Percentiles rank a stretch among this genome's conserved stretches.
These are phyloP conservation scores for Trichoderma reesei DNA, from an alignment of 495 filamentous ascomycete genomes.

Conservation along the genomic window DNA sequence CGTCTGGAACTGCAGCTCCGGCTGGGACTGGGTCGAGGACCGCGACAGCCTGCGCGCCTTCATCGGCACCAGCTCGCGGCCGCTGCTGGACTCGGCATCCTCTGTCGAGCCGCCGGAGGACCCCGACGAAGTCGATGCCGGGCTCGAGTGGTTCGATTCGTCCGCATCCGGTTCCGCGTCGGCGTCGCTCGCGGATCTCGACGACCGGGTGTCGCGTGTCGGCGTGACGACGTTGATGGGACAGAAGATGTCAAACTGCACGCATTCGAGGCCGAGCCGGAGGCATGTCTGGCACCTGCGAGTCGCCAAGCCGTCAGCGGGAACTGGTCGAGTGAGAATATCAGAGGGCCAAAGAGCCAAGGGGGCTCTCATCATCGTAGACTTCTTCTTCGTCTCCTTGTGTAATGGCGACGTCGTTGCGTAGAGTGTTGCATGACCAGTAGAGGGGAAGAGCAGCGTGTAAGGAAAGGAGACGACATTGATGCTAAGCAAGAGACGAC, in stretches of 20 bases:
- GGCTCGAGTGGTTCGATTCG: background rate
- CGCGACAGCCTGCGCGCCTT: background rate
- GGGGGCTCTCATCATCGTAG: background rate
- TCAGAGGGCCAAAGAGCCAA: background rate
- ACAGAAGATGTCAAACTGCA: conserved; percentile 7
- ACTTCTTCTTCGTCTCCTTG: no score
- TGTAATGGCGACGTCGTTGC: no score
- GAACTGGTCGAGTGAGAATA: background rate
- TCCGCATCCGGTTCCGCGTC: background rate
- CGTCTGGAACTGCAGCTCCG: background rate
- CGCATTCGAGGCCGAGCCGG: background rate
- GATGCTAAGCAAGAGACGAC: background rate
- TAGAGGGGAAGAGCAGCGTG: no score
- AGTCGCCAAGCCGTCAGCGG: background rate
- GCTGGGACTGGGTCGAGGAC: background rate
- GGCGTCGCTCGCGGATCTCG: background rate
- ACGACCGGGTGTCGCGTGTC: background rate
- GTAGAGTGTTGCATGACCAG: no score
- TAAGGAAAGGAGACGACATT: background rate
- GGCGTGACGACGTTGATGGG: conserved; percentile 6
- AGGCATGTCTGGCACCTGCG: background rate
- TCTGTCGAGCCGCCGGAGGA: background rate
- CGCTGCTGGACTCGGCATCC: background rate
- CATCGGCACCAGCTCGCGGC: no score
- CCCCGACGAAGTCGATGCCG: background rate